Conservation (phyloP, 352 stramenopile genomes). For the Peronospora tabacina region DNA sequence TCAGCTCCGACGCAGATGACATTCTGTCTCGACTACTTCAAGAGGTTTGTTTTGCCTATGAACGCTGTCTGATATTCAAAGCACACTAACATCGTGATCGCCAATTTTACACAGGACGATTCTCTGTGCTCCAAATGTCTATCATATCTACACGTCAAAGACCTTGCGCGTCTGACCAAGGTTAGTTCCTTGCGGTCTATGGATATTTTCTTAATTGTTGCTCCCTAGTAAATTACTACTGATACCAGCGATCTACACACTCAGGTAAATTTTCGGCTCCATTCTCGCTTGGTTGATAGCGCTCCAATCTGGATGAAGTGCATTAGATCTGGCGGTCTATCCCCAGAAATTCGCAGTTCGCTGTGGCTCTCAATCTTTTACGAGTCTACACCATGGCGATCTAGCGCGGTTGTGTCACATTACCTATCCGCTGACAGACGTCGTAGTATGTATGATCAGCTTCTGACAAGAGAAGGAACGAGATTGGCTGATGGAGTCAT, state of each 20-base stretch:
- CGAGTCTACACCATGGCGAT: conserved; percentile 45
- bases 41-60: conserved; percentile 18
- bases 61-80: neutral
- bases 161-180: conserved; percentile 37
- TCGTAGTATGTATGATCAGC: conserved; percentile 54
- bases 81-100: neutral
- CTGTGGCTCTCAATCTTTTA: conserved; percentile 68
- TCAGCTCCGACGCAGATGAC: conserved; percentile 15
- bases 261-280: conserved; percentile 35
- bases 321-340: conserved; percentile 50
- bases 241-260: neutral
- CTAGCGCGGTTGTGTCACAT: conserved; percentile 29
- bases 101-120: conserved; percentile 24
- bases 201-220: neutral
- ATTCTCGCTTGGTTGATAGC: conserved; percentile 31
- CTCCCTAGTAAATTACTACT: neutral
- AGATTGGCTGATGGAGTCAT: conserved; percentile 24
- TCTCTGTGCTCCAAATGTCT: conserved; percentile 34
- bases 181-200: conserved; percentile 8
- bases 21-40: conserved; percentile 22
- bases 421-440: conserved; percentile 38
- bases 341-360: conserved; percentile 34
- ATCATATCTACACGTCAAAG: conserved; percentile 39
- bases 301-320: conserved; percentile 69
- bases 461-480: conserved; percentile 48